A percentile compares a stretch with the other conserved stretches of the same genome.
phyloP scores from a whole-genome alignment of 2,329 filamentous ascomycete species.

The Aspergillus luchuensis region DNA sequence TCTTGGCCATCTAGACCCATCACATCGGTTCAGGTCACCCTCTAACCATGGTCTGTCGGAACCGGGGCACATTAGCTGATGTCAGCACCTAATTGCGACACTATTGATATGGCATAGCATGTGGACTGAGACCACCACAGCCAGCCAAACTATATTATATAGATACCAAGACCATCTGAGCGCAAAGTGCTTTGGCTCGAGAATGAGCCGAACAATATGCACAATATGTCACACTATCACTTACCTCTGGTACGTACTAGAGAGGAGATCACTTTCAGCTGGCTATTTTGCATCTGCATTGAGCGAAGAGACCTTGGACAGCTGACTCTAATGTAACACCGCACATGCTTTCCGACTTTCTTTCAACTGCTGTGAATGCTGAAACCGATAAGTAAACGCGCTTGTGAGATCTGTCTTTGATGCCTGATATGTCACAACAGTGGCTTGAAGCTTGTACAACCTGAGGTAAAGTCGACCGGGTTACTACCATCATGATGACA shows the following conservation, averaged over 20 bases:
- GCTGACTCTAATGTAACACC: neutral
- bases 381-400: too few relatives aligned
- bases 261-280: neutral
- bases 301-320: neutral
- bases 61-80: neutral
- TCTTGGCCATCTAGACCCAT: neutral
- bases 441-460: too few relatives aligned
- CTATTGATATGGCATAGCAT: neutral
- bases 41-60: neutral
- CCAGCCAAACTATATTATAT: neutral
- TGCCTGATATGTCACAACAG: neutral
- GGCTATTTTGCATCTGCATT: neutral
- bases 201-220: neutral
- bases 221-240: neutral
- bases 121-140: neutral
- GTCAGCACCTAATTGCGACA: constrained; percentile 2
- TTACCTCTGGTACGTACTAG: neutral
- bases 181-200: neutral
- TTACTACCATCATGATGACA: too few relatives aligned
- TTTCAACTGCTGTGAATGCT: too few relatives aligned
- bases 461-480: too few relatives aligned
- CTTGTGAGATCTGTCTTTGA: neutral
- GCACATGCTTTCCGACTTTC: neutral
- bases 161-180: too few relatives aligned
- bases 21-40: neutral